A percentile compares a stretch with the other conserved stretches of the same genome.
Evolutionary conservation across 176 grass and related monocot genomes (phyloP).

Genomic region (Puccinellia tenuiflora): DNA sequence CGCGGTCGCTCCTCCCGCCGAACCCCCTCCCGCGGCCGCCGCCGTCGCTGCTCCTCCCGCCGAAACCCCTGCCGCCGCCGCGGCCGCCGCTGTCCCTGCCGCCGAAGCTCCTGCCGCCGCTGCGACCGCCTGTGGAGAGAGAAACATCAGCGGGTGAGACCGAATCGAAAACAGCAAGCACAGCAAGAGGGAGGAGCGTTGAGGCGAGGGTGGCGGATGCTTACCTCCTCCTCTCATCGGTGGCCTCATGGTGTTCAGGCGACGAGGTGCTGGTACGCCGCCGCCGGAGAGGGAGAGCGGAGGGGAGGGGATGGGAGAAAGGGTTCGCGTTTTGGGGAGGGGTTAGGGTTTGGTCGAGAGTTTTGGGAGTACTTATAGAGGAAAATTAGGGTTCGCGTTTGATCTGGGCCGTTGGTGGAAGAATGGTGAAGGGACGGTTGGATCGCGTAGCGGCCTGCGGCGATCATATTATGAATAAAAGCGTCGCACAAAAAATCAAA

Average conservation of each 20-base stretch:
- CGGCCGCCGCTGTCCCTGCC: conserved; percentile 38
- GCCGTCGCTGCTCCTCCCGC: conserved; percentile 21
- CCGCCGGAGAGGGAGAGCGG: too few relatives aligned
- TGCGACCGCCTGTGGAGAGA: conserved; percentile 10
- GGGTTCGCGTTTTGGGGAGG: conserved; percentile 37
- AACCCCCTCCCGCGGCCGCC: background rate
- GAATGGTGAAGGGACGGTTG: conserved; percentile 3
- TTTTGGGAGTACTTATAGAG: conserved; percentile 20
- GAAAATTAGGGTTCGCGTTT: background rate
- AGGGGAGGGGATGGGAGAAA: background rate
- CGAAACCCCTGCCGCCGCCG: conserved; percentile 27
- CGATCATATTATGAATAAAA: too few relatives aligned
- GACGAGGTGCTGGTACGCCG: background rate
- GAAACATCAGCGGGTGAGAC: background rate
- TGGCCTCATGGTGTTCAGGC: conserved; percentile 36
- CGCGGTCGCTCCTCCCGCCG: background rate
- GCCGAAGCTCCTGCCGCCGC: conserved; percentile 27
- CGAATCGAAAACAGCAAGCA: background rate
- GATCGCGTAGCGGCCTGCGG: background rate
- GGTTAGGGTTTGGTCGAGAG: background rate
- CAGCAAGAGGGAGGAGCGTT: too few relatives aligned
- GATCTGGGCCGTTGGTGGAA: background rate
- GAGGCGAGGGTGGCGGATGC: background rate
- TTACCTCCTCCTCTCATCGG: conserved; percentile 34
- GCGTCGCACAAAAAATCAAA: too few relatives aligned